Evolutionary conservation across 2,329 filamentous ascomycete species (phyloP).

Genomic region (Xylariales sp.): DNA sequence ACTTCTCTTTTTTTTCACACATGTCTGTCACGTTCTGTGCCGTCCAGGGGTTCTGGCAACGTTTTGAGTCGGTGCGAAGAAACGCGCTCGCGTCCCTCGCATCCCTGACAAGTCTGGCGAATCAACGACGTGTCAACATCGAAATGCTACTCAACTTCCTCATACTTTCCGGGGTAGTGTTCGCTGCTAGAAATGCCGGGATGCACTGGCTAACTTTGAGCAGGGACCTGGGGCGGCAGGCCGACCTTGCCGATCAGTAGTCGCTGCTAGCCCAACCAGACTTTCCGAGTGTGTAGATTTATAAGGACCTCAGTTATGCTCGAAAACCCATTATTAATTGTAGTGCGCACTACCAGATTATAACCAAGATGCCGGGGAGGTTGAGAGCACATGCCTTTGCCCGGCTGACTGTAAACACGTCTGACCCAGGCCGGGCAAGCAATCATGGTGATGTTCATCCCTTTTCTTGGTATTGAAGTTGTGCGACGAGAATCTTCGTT

Average conservation of each 20-base stretch:
- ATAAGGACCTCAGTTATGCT: not conserved
- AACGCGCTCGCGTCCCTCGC: conserved; percentile 43
- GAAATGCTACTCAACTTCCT: conserved; percentile 34
- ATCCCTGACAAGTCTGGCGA: conserved; percentile 43
- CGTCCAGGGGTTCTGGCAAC: conserved; percentile 41
- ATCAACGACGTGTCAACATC: conserved; percentile 45
- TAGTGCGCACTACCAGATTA: not conserved
- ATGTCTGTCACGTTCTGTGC: conserved; percentile 44
- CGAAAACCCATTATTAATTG: not conserved
- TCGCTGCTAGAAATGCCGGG: conserved; percentile 11
- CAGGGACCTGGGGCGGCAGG: conserved; percentile 3
- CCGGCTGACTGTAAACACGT: not conserved
- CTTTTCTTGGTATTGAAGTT: conserved; percentile 18
- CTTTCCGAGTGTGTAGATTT: not conserved
- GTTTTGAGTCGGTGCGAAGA: conserved; percentile 48
- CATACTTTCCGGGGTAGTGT: conserved; percentile 25
- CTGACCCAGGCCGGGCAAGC: not conserved
- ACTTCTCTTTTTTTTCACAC: conserved; percentile 38
- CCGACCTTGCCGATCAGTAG: not conserved
- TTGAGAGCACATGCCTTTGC: conserved; percentile 1
- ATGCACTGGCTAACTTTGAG: conserved; percentile 6
- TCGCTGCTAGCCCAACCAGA: not conserved
- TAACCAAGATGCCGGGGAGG: not conserved
- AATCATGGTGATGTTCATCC: not conserved
- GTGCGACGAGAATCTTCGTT: conserved; percentile 9